Percentiles rank a stretch among this genome's conserved stretches.
These are phyloP conservation scores for Ormosia emarginata DNA, from an alignment of 306 rosid species.

Conservation along the genomic window DNA sequence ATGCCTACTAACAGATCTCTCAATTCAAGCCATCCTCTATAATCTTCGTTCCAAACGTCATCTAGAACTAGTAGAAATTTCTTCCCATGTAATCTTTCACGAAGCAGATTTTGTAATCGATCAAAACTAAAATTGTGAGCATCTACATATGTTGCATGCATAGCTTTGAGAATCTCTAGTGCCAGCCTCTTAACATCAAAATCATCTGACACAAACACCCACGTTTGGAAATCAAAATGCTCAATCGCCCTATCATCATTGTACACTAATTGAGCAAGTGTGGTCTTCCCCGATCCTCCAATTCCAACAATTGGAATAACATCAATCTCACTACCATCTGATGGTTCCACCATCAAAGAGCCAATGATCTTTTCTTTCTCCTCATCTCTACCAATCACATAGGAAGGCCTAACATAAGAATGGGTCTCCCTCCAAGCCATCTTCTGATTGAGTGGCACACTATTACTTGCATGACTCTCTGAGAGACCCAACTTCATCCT, in stretches of 20 bases:
- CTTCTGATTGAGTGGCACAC: not conserved
- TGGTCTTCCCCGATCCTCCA: conserved; percentile 25
- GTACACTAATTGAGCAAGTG: conserved; percentile 15
- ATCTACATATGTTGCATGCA: not conserved
- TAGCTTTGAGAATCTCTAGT: conserved; percentile 4
- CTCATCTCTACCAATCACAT: conserved; percentile 26
- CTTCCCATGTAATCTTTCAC: not conserved
- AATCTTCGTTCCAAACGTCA: not conserved
- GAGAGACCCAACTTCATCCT: conserved; percentile 13
- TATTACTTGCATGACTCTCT: not conserved
- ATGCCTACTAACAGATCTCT: not conserved
- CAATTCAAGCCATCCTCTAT: not conserved
- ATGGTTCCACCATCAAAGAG: not conserved
- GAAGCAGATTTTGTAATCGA: not conserved
- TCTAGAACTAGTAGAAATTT: not conserved
- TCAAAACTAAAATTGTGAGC: not conserved
- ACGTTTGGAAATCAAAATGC: not conserved
- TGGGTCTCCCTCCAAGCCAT: conserved; percentile 5
- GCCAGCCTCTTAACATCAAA: conserved; percentile 21
- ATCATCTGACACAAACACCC: conserved; percentile 20
- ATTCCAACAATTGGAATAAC: conserved; percentile 26
- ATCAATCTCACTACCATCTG: not conserved
- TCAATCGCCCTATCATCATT: conserved; percentile 15
- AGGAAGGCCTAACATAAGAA: conserved; percentile 16
- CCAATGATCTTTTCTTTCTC: conserved; percentile 15